phyloP scores from a whole-genome alignment of 1,284 basidiomycete genomes.

The Heliocybe sulcata region DNA sequence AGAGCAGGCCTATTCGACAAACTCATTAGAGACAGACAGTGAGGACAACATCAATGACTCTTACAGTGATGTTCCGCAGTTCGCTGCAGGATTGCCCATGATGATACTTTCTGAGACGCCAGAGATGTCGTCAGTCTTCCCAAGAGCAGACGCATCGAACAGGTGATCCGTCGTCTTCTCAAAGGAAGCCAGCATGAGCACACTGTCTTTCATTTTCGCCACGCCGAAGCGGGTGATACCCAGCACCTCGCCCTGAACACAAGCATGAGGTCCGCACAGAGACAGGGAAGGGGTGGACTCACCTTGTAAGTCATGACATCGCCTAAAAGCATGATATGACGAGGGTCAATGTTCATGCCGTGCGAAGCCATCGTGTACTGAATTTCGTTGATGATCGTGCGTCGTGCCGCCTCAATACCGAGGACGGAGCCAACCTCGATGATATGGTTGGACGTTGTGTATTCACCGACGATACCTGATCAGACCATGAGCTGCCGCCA shows the following conservation, averaged over 20 bases:
- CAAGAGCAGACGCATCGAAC: constrained; percentile 95
- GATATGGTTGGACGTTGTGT: constrained; percentile 95
- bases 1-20: constrained; percentile 42
- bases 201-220: constrained; percentile 99
- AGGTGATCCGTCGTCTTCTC: constrained; percentile 99
- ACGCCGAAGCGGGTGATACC: constrained; percentile 99
- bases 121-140: constrained; percentile 91
- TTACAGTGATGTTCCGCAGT: constrained; percentile 92
- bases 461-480: constrained; percentile 83
- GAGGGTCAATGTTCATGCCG: constrained; percentile 98
- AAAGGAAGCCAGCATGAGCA: constrained; percentile 98
- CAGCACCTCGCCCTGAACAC: constrained; percentile 84
- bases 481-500: constrained; percentile 1
- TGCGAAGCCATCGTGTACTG: constrained; percentile 97
- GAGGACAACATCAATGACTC: constrained; percentile 19
- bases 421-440: constrained; percentile 94
- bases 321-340: constrained; percentile 97
- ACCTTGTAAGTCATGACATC: constrained; percentile 99
- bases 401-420: constrained; percentile 94
- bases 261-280: neutral
- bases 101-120: constrained; percentile 99
- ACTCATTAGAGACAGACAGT: constrained; percentile 1
- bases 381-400: constrained; percentile 96
- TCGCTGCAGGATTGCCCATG: constrained; percentile 97
- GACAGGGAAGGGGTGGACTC: constrained; percentile 6